phyloP scores from a whole-genome alignment of 108 stramenopile genomes.

The Cyclotella baltica region DNA sequence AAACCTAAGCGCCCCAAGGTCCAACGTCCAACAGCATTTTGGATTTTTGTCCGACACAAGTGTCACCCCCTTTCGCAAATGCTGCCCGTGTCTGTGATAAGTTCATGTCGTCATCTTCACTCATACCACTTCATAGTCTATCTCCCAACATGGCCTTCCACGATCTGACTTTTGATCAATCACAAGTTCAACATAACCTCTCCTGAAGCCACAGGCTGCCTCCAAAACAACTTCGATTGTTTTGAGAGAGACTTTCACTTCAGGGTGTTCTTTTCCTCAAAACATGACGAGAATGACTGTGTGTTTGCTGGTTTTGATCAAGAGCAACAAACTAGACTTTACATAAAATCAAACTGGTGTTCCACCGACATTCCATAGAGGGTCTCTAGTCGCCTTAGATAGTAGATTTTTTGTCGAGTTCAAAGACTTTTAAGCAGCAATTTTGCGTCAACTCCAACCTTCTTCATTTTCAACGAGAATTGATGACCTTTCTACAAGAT shows the following conservation, averaged over 20 bases:
- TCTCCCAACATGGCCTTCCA: conserved; percentile 9
- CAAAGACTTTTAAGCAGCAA: conserved; percentile 2
- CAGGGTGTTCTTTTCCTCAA: not conserved
- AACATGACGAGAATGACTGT: not conserved
- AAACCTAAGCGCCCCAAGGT: not conserved
- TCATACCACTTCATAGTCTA: too few relatives aligned
- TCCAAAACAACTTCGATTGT: not conserved
- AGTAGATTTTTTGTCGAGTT: not conserved
- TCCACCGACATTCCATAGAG: not conserved
- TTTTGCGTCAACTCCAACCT: not conserved
- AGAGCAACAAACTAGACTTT: not conserved
- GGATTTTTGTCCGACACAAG: not conserved
- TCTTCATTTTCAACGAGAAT: not conserved
- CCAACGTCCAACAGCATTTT: not conserved
- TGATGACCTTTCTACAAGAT: not conserved
- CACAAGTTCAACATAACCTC: not conserved
- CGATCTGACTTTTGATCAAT: not conserved
- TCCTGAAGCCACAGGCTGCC: not conserved
- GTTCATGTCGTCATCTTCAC: not conserved
- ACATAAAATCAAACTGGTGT: not conserved
- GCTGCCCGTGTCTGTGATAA: not conserved
- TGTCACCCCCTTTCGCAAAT: not conserved
- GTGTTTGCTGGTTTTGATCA: not conserved
- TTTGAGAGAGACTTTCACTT: not conserved
- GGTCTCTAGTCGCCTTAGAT: not conserved